A percentile compares a stretch with the other conserved stretches of the same genome.
Evolutionary conservation across 768 basidiomycete genomes (phyloP).

Genomic region (Kwoniella botswanensis): DNA sequence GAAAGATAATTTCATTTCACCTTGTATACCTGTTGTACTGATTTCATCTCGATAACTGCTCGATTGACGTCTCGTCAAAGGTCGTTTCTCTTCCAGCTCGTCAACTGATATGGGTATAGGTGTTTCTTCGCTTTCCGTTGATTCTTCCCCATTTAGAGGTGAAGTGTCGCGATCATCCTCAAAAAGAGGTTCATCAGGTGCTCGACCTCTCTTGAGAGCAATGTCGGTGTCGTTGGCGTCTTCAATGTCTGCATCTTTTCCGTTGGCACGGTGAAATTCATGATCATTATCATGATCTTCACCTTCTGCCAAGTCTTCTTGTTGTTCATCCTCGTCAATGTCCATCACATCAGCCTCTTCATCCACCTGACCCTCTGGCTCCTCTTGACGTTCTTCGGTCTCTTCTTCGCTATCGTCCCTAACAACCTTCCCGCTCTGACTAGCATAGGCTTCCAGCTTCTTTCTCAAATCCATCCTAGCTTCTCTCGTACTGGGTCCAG

Average conservation of each 20-base stretch:
- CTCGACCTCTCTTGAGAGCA: background rate
- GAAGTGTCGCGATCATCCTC: conserved; percentile 37
- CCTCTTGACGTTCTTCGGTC: too few species aligned
- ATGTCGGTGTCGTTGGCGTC: background rate
- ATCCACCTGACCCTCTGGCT: too few species aligned
- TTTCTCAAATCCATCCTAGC: conserved; percentile 60
- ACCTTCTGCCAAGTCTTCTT: background rate
- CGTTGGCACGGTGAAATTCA: too few species aligned
- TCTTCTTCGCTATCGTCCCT: background rate
- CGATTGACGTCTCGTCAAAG: conserved; percentile 1
- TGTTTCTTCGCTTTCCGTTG: background rate
- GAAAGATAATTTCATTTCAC: conserved; percentile 57
- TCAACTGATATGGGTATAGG: background rate
- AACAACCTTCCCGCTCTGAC: conserved; percentile 40
- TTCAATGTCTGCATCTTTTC: background rate
- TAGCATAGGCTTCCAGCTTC: conserved; percentile 65
- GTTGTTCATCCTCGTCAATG: background rate
- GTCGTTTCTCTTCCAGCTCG: background rate
- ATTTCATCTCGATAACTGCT: conserved; percentile 43
- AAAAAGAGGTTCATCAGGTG: conserved; percentile 41
- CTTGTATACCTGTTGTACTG: conserved; percentile 22
- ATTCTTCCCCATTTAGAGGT: conserved; percentile 19
- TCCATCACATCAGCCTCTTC: background rate
- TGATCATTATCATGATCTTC: too few species aligned
- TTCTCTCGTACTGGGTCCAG: conserved; percentile 30